Evolutionary conservation across 2,329 filamentous ascomycete genomes (phyloP), one percentile per base, ranked within the genome.

Genomic region (Triangularia verruculosa): DNA sequence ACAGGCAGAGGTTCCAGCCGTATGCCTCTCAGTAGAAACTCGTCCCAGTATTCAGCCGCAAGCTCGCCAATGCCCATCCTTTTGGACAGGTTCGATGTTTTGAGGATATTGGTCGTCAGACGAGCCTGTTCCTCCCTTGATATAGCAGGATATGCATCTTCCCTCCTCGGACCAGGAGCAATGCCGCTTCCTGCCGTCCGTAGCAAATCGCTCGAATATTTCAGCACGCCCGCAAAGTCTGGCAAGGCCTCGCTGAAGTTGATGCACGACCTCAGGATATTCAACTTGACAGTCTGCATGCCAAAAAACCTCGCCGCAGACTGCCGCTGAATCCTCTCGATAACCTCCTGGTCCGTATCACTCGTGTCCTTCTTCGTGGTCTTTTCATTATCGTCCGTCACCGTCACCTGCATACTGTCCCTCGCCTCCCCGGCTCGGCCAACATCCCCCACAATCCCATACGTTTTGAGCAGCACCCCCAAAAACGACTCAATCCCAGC

Each of bases 191-290:
- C 93, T 56, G 91, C 91, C 12, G 91, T 91, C 58, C 92, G 87
- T 65, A 99, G 79, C 24, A 98, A 79, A 70, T 96, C 88, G 67
- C 92, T 89, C 0, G 93, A 96, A 74, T 93, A 96, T 64, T 87
- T 88, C 22, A 98, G 79, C n/a, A 97, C 92, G 4, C 94, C 94
- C 56, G 89, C 84, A 70, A 97, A 95, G 74, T 98, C 93, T 1
- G 94, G 93, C 61, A 98, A 80, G 0, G 95, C 94, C 78, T 99
- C 95, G 61, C 91, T 96, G 66, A 98, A 91, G 74, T 93, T 93
- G 71, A 97, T 92, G 72, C 94, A 96, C n/a, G 90, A 89, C 68
- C 91, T 86, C 11, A 98, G 80, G 59, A 98, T 87, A 73, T 96
- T 92, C 60, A 96, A 83, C 75, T 98, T 98, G 69, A 97, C 79